These are phyloP conservation scores for Golubevia sp. DNA, from an alignment of 1,284 basidiomycete species.

Conservation along the genomic window DNA sequence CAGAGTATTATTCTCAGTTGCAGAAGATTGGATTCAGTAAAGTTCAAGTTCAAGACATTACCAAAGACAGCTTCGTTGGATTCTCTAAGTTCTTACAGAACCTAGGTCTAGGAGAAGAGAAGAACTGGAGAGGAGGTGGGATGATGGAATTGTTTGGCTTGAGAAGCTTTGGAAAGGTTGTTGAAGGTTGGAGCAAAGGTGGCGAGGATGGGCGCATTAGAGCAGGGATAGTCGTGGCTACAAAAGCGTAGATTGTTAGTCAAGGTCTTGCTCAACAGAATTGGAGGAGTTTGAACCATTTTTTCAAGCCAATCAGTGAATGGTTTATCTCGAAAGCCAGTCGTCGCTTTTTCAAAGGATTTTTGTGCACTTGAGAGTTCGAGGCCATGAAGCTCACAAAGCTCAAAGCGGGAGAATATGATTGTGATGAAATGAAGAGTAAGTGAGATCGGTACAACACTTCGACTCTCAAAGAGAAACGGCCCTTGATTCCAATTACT, in stretches of 20 bases:
- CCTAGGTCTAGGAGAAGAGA: slow-evolving; percentile 25
- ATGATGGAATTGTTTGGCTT: slow-evolving; percentile 19
- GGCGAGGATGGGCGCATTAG: slow-evolving; percentile 34
- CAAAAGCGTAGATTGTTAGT: slow-evolving; percentile 6
- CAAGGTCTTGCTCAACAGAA: no score
- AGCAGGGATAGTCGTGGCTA: slow-evolving; percentile 39
- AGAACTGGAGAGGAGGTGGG: slow-evolving; percentile 34
- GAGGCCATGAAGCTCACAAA: no score
- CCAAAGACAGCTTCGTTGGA: slow-evolving; percentile 38
- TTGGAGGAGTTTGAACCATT: no score
- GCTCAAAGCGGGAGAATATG: no score
- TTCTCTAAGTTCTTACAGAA: slow-evolving; percentile 37
- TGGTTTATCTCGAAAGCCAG: no score
- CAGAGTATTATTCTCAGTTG: slow-evolving; percentile 25
- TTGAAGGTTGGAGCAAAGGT: slow-evolving; percentile 37
- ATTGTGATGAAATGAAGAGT: no score
- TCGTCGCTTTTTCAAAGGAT: no score
- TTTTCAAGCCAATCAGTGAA: no score
- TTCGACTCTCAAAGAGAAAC: no score
- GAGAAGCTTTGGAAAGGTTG: slow-evolving; percentile 34
- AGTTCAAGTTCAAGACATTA: slow-evolving; percentile 41
- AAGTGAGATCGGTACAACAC: no score
- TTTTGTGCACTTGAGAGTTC: no score
- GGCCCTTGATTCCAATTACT: no score
- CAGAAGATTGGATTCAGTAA: slow-evolving; percentile 16